Evolutionary conservation across 768 basidiomycete species (phyloP), one percentile per base, ranked within the genome.

Genomic region (Calvatia gigantea): DNA sequence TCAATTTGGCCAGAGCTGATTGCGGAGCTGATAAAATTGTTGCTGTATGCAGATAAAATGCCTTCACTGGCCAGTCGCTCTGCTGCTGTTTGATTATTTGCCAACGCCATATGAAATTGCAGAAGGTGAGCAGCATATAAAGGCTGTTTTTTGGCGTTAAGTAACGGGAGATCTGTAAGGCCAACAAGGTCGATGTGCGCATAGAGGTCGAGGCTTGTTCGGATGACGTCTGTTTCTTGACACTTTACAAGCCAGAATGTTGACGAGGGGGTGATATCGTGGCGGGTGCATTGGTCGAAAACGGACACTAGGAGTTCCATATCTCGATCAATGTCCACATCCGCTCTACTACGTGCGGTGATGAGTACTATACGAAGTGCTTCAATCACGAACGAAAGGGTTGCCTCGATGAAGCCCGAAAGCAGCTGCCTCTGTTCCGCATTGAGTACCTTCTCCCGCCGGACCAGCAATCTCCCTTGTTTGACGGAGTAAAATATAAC

Each of bases 51-150:
- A 0, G 85, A 71, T 17, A 96, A 71, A 1, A 92, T 75, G 29
- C 93, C 92, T 59, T 89, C 91, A 61, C 86, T 85, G 4, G 93
- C 92, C 23, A 97, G 80, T 56, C 89, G 75, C 67, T 96, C 94
- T 0, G 94, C 93, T 0, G 91, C 86, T 1, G 82, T 78, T 0
- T 86, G 82, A 51, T 89, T 79, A 56, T 83, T 83, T 14, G 89
- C 91, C 17, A 97, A 71, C 0, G 90, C 83, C 75, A 94, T 87
- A 64, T 96, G 93, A 73, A 97, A 91, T 28, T 87, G 74, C 51
- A 97, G 81, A 54, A 96, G 74, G 62, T 91, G 87, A 0, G 88
- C 84, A 0, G 87, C 77, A 64, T 92, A 92, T 25, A 89, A 70
- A 11, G 89, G 81, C 64, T 82, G 77, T 52, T 85, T 86, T 42